A percentile compares a stretch with the other conserved stretches of the same genome.
Conservation (phyloP, 2,329 filamentous ascomycete species). For the Exophiala viscosa region DNA sequence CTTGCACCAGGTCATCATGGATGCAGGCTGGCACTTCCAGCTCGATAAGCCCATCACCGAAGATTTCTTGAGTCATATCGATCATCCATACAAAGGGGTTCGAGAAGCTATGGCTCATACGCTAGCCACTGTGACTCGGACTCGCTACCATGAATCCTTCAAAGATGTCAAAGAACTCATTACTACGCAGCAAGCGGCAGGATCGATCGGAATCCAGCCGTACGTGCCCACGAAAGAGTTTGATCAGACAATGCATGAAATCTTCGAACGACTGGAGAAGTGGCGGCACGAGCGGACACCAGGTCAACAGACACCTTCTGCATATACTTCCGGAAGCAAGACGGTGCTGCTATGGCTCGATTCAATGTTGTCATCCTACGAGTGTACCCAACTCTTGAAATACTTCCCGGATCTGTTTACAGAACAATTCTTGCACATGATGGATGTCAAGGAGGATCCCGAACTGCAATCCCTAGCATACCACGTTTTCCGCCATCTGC, state of each 20-base stretch:
- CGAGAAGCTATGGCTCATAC: conserved; percentile 91
- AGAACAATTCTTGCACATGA: conserved; percentile 95
- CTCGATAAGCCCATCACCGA: conserved; percentile 81
- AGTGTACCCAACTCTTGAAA: conserved; percentile 82
- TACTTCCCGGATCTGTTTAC: conserved; percentile 91
- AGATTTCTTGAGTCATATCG: conserved; percentile 84
- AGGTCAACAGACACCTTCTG: conserved; percentile 86
- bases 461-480: conserved; percentile 93
- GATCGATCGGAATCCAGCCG: conserved; percentile 77
- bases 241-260: conserved; percentile 63
- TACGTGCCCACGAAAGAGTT: conserved; percentile 78
- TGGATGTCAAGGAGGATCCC: conserved; percentile 98
- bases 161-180: conserved; percentile 72
- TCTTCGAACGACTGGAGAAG: conserved; percentile 75
- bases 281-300: conserved; percentile 83
- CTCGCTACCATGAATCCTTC: conserved; percentile 91
- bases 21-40: conserved; percentile 94
- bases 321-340: conserved; percentile 94
- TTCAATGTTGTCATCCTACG: conserved; percentile 81
- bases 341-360: conserved; percentile 95
- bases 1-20: conserved; percentile 79
- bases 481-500: conserved; percentile 92
- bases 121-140: conserved; percentile 82
- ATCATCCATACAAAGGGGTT: conserved; percentile 97
- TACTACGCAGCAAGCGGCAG: conserved; percentile 71